phyloP scores from a whole-genome alignment of 495 filamentous ascomycete species.

The Talaromyces proteolyticus region DNA sequence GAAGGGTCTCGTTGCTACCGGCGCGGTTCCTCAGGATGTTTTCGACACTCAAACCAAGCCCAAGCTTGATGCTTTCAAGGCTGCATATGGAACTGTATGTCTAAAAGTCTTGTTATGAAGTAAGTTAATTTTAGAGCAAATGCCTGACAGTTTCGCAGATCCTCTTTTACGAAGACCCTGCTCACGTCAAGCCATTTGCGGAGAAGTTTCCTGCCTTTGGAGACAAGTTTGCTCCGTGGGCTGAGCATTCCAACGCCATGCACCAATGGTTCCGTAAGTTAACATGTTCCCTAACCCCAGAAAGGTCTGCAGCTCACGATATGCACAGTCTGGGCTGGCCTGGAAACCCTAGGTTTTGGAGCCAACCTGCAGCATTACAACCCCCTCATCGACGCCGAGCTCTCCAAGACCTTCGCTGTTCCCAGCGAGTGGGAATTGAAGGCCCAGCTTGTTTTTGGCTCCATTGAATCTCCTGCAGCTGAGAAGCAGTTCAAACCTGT shows the following conservation, averaged over 20 bases:
- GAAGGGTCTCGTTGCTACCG: slow-evolving; percentile 25
- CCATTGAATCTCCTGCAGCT: slow-evolving; percentile 22
- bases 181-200: slow-evolving; percentile 31
- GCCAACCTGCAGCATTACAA: slow-evolving; percentile 54
- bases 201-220: slow-evolving; percentile 39
- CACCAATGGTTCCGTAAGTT: slow-evolving; percentile 45
- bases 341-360: slow-evolving; percentile 46
- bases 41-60: slow-evolving; percentile 40
- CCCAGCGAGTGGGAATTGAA: slow-evolving; percentile 40
- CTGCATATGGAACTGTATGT: slow-evolving; percentile 44
- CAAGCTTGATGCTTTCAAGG: slow-evolving; percentile 36
- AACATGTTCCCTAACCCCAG: not conserved
- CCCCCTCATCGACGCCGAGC: slow-evolving; percentile 38
- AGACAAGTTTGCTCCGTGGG: slow-evolving; percentile 42
- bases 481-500: slow-evolving; percentile 33
- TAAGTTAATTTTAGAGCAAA: no score
- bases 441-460: slow-evolving; percentile 49
- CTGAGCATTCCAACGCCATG: slow-evolving; percentile 49
- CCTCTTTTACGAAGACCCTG: slow-evolving; percentile 48
- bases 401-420: slow-evolving; percentile 38
- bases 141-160: slow-evolving; percentile 18
- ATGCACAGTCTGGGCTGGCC: slow-evolving; percentile 42
- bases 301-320: slow-evolving; percentile 5
- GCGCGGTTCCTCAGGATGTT: slow-evolving; percentile 29
- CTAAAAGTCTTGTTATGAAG: not conserved